These are phyloP conservation scores for Dactylellina haptotyla DNA, from an alignment of 2,329 filamentous ascomycete species.

Conservation along the genomic window DNA sequence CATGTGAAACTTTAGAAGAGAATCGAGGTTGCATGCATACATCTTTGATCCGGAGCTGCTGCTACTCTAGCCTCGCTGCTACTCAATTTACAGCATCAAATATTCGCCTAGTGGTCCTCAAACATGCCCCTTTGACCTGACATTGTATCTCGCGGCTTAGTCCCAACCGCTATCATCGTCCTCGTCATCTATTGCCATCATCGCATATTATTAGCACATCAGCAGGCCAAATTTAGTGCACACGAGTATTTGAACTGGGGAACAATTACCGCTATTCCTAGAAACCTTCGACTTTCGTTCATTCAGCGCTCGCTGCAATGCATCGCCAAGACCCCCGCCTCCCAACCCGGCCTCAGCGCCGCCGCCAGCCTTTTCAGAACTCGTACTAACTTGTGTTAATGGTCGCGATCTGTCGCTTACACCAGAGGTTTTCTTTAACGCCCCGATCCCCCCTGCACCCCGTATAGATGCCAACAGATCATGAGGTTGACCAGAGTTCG, in stretches of 20 bases:
- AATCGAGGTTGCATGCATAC: too few species aligned
- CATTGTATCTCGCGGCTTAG: background rate
- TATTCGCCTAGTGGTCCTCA: too few species aligned
- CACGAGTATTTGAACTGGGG: background rate
- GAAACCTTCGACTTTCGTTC: constrained; percentile 56
- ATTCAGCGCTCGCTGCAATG: constrained; percentile 55
- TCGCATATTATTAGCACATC: background rate
- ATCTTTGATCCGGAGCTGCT: too few species aligned
- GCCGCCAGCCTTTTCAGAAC: constrained; percentile 61
- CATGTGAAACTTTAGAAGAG: too few species aligned
- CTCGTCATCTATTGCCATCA: constrained; percentile 47
- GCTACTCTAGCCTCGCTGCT: too few species aligned
- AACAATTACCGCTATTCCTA: constrained; percentile 54
- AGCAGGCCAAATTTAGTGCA: background rate
- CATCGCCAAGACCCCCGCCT: constrained; percentile 53
- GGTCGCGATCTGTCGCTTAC: constrained; percentile 76
- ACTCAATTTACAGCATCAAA: too few species aligned
- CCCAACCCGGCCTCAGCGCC: constrained; percentile 10
- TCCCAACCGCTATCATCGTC: constrained; percentile 52
- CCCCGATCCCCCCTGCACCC: constrained; percentile 72
- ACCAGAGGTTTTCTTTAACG: constrained; percentile 77
- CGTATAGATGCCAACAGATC: constrained; percentile 78
- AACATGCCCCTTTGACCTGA: background rate
- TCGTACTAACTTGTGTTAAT: constrained; percentile 66
- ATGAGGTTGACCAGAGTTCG: constrained; percentile 65